phyloP scores from a whole-genome alignment of 768 basidiomycete species.

The Neoboletus brunneissimus region DNA sequence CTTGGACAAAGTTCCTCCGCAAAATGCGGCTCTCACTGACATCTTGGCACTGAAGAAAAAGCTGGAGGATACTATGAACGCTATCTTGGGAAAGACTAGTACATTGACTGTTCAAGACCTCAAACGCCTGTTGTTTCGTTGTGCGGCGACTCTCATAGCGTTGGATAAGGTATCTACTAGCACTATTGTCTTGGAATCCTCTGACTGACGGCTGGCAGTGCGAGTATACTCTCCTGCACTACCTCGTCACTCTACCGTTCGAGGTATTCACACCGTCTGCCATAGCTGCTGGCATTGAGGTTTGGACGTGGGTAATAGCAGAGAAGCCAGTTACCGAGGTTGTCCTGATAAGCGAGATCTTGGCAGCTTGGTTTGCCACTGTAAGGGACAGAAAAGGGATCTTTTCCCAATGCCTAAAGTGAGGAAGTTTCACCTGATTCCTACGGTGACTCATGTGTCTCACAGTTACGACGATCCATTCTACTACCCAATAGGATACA shows the following conservation, averaged over 20 bases:
- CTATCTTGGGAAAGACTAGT: constrained; percentile 70
- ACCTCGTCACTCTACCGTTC: constrained; percentile 85
- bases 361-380: constrained; percentile 83
- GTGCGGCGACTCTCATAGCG: constrained; percentile 77
- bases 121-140: constrained; percentile 81
- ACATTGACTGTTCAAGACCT: constrained; percentile 79
- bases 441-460: constrained; percentile 5
- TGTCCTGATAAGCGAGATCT: constrained; percentile 78
- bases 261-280: constrained; percentile 85
- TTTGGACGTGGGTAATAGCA: constrained; percentile 95
- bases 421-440: constrained; percentile 26
- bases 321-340: constrained; percentile 82
- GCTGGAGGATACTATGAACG: constrained; percentile 61
- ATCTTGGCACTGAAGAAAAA: constrained; percentile 64
- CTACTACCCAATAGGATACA: constrained; percentile 78
- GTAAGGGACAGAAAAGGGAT: constrained; percentile 77
- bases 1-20: constrained; percentile 60
- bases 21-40: constrained; percentile 56
- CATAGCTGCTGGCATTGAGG: constrained; percentile 84
- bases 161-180: constrained; percentile 48
- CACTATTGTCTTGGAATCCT: background rate
- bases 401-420: constrained; percentile 84
- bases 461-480: constrained; percentile 86
- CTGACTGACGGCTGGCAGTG: constrained; percentile 47
- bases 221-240: constrained; percentile 82